Conservation (phyloP, 768 basidiomycete species). For the Phaffia australis region DNA sequence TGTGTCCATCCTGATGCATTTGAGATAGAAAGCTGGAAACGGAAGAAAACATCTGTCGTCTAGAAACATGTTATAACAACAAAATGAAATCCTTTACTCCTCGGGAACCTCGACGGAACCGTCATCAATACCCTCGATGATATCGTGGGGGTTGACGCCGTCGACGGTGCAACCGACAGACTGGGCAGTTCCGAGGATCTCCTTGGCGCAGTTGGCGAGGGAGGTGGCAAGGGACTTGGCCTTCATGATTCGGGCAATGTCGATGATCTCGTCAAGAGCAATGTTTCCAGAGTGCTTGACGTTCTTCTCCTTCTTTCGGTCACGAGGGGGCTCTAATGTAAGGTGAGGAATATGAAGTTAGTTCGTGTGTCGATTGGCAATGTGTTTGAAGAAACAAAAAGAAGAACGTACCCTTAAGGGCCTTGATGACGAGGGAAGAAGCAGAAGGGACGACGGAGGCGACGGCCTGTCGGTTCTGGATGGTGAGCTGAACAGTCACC, state of each 20-base stretch:
- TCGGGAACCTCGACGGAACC: conserved; percentile 40
- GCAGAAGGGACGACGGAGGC: conserved; percentile 96
- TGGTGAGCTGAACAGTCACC: conserved; percentile 95
- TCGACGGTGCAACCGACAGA: conserved; percentile 94
- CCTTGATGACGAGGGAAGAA: conserved; percentile 91
- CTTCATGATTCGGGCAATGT: conserved; percentile 66
- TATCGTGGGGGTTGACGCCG: conserved; percentile 80
- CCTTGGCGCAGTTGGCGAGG: conserved; percentile 79
- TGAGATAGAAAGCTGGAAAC: no score
- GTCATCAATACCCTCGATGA: conserved; percentile 51
- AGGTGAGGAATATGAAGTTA: background rate
- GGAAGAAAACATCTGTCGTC: no score
- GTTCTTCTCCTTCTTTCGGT: conserved; percentile 99
- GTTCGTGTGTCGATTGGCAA: no score
- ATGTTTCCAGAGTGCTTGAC: conserved; percentile 97
- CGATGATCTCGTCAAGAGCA: conserved; percentile 70
- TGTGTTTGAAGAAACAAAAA: background rate
- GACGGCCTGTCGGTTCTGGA: conserved; percentile 98
- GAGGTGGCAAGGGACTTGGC: conserved; percentile 87
- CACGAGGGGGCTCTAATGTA: conserved; percentile 80
- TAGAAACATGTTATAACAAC: no score
- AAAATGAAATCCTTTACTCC: conserved; percentile 32
- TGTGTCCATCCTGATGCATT: no score
- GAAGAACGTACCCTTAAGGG: conserved; percentile 71
- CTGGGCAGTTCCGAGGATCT: conserved; percentile 96